Evolutionary conservation across 2,329 filamentous ascomycete genomes (phyloP), one percentile per base, ranked within the genome.

Genomic region (Fusarium circinatum): DNA sequence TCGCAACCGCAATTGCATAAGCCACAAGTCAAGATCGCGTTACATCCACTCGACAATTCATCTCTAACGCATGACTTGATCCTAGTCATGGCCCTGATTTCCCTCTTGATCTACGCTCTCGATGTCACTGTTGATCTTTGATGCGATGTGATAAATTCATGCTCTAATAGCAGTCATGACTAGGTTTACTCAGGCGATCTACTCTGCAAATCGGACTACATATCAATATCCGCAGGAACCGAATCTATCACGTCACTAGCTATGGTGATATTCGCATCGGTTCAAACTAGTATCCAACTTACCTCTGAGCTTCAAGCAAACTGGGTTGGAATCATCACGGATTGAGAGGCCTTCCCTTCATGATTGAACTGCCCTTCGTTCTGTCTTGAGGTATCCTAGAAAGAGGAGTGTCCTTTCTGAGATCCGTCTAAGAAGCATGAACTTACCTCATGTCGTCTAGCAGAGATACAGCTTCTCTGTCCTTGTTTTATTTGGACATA

Each of bases 11-110:
- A 62, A 28, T 51, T 14, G 48, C 48, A 47, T 18, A 44, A 34
- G 32, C 64, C 48, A 47, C 12, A 44, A 34, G 32, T 68, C 36
- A 47, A 63, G 49, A 71, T 76, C 64, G 61, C 44, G 64, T 76
- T 67, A 62, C 62, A 74, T 76, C 17, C 39, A 32, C 68, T 65
- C 60, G 44, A 59, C 36, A 47, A 30, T 71, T 71, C 68, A 59
- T 76, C 59, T 69, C 51, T 49, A 69, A 60, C n/a, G 48, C 57
- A 51, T 62, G 49, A 54, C 42, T 67, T n/a, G 59, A 62, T 58
- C 49, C 65, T 51, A 41, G 42, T 65, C 62, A 49, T 68, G 34
- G 59, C 42, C 39, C 48, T 52, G 45, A 49, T 44, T 56, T 32
- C 28, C 45, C 42, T 73, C 56, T 57, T 57, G 60, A 65, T 66